Conservation (phyloP, 2,329 filamentous ascomycete genomes). For the Fusarium sp. region DNA sequence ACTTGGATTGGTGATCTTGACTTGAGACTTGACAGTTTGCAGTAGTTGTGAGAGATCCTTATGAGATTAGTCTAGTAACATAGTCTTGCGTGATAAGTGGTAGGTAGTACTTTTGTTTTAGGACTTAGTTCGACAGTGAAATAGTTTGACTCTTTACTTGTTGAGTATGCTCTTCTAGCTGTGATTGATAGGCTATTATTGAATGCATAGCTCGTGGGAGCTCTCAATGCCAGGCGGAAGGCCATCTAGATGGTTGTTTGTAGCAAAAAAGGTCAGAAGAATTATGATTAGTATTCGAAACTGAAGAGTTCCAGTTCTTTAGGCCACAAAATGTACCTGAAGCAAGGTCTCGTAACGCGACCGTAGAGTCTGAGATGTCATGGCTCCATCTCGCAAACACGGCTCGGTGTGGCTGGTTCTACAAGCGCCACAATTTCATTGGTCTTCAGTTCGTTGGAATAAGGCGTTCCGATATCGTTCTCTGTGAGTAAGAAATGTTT, state of each 20-base stretch:
- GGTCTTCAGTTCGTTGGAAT: not conserved
- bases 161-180: conserved; percentile 44
- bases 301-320: not conserved
- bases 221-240: conserved; percentile 31
- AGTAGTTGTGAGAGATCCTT: conserved; percentile 39
- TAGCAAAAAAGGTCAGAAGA: not conserved
- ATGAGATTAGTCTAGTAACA: not conserved
- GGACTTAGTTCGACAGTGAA: conserved; percentile 44
- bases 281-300: not conserved
- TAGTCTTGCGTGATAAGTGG: not conserved
- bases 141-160: conserved; percentile 22
- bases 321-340: not conserved
- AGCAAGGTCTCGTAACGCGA: not conserved
- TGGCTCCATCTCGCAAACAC: conserved; percentile 9
- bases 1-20: conserved; percentile 48
- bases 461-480: conserved; percentile 17
- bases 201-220: conserved; percentile 40
- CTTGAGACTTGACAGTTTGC: conserved; percentile 38
- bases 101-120: conserved; percentile 29
- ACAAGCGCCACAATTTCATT: not conserved
- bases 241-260: conserved; percentile 40
- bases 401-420: not conserved
- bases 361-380: conserved; percentile 29
- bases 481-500: not conserved
- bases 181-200: conserved; percentile 24